Conservation (phyloP, 305 asterid species). For the Fraxinus angustifolia region DNA sequence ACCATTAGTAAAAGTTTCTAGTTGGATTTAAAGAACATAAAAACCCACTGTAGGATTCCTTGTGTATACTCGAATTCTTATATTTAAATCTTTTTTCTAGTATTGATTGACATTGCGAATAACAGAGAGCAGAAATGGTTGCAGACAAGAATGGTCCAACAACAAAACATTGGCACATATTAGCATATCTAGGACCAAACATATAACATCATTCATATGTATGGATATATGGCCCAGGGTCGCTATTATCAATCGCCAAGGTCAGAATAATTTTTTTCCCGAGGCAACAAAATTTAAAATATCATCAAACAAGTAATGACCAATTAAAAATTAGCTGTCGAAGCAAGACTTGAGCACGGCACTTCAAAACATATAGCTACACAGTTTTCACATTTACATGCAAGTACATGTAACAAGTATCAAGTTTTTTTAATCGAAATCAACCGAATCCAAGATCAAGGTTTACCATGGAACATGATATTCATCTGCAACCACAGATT, state of each 20-base stretch:
- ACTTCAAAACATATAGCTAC: slow-evolving; percentile 11
- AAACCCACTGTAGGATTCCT: not conserved
- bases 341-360: not conserved
- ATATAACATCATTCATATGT: not conserved
- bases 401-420: not conserved
- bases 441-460: not conserved
- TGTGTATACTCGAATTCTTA: not conserved
- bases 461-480: not conserved
- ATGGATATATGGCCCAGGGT: not conserved
- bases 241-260: not conserved
- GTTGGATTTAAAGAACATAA: slow-evolving; percentile 44
- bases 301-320: not conserved
- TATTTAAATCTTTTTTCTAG: not conserved
- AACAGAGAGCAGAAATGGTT: not conserved
- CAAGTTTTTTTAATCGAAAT: slow-evolving; percentile 1
- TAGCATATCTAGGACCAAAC: not conserved
- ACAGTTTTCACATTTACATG: slow-evolving; percentile 3
- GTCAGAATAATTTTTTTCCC: not conserved
- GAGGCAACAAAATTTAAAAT: not conserved
- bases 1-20: slow-evolving; percentile 56
- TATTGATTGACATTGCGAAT: not conserved
- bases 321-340: not conserved
- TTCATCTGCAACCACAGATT: slow-evolving; percentile 13
- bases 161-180: not conserved
- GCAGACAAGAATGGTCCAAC: not conserved